Base-by-base conservation (phyloP, 345 rosid genomes). In the Dovyalis caffra region DNA sequence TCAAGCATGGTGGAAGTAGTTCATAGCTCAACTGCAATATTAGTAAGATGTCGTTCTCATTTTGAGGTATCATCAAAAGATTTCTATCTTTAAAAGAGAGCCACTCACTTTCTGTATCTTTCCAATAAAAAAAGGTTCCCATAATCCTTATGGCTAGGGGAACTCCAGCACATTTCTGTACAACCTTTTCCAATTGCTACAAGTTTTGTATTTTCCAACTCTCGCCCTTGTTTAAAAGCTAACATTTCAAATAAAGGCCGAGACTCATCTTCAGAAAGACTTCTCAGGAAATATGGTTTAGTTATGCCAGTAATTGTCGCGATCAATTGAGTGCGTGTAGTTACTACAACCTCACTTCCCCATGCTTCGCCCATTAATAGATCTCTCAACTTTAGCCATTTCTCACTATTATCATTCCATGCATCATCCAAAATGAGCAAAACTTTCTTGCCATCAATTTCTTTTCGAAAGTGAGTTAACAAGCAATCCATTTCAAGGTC, bases 61-160 rank as follows among this genome's bases (percentile, higher is more conserved):
- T 68, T 16, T 64, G 45, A 64, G 76, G 49, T 1, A 74, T 26
- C 34, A 57, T 64, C 82, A 77, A 78, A 34, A 72, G 65, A n/a
- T 67, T 77, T 21, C 66, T 63, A 28, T 68, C 68, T 31, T 47
- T 47, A 1, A 80, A 28, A 1, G 37, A 67, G 2, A 28, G 4
- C 82, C 85, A 78, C 9, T 75, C 60, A 1, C 10, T 8, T 20
- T 6, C 53, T 8, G 68, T 65, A 3, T 25, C 28, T 69, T 75
- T 76, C 4, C 53, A 53, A 0, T 68, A 49, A 63, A 82, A 18
- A 2, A 78, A 8, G 61, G 80, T 72, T 23, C 82, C 85, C n/a
- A 78, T 9, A 2, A 75, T 57, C 32, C 62, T 78, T 12, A 72
- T 66, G 1, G 82, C 82, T 31, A 82, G 28, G 18, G 85, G 85